phyloP scores from a whole-genome alignment of 495 filamentous ascomycete species.

The Usnea hakonensis region DNA sequence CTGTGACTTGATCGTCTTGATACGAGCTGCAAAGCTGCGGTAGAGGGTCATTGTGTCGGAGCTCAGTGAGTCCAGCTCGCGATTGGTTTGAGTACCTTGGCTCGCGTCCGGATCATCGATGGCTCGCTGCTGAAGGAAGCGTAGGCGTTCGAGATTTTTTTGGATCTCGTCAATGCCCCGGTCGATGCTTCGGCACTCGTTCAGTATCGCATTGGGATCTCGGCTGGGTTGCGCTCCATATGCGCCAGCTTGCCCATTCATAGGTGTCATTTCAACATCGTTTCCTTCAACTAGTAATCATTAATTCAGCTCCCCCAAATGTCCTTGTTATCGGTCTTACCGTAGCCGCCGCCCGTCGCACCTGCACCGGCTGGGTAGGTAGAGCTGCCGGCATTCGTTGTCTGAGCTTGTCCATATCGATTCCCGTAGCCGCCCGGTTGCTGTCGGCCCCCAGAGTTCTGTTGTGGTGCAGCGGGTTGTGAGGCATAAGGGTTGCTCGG shows the following conservation, averaged over 20 bases:
- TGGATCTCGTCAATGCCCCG: conserved; percentile 69
- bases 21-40: conserved; percentile 61
- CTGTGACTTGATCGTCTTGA: conserved; percentile 71
- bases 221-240: conserved; percentile 24
- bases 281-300: conserved; percentile 29
- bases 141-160: conserved; percentile 50
- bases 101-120: conserved; percentile 53
- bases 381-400: not conserved
- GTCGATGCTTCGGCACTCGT: conserved; percentile 74
- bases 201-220: conserved; percentile 67
- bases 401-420: conserved; percentile 39
- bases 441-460: conserved; percentile 28
- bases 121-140: conserved; percentile 48
- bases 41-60: conserved; percentile 74
- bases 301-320: conserved; percentile 18
- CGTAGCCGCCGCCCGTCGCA: conserved; percentile 28
- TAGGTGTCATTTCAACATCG: conserved; percentile 57
- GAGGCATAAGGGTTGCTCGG: conserved; percentile 44
- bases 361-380: conserved; percentile 21
- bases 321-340: conserved; percentile 27
- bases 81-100: conserved; percentile 41
- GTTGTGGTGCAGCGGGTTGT: conserved; percentile 24
- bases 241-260: conserved; percentile 39
- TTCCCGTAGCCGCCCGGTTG: conserved; percentile 28
- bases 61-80: conserved; percentile 50